Conservation (phyloP, 352 stramenopile species). For the Sclerospora graminicola region DNA sequence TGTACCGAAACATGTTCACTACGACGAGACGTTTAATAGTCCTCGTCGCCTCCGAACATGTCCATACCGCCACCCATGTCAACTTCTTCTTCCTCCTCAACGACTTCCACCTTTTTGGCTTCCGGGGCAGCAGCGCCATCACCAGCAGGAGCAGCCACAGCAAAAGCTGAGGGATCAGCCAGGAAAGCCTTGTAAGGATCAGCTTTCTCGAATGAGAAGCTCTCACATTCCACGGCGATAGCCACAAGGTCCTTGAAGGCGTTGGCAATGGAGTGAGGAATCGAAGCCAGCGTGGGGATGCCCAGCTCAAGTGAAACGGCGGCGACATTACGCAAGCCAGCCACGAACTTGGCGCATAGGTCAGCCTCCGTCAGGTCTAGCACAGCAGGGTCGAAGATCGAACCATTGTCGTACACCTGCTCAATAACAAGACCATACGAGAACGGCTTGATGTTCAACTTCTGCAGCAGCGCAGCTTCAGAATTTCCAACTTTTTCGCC, state of each 20-base stretch:
- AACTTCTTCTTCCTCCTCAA: constrained; percentile 72
- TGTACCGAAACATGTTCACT: neutral
- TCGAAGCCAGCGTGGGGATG: constrained; percentile 95
- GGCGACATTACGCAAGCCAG: constrained; percentile 90
- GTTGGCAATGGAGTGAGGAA: constrained; percentile 98
- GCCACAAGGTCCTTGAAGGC: constrained; percentile 97
- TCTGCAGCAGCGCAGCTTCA: constrained; percentile 97
- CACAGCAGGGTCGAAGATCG: constrained; percentile 97
- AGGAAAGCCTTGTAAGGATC: constrained; percentile 96
- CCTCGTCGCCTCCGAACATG: constrained; percentile 68
- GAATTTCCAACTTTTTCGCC: constrained; percentile 97
- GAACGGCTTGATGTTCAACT: constrained; percentile 99
- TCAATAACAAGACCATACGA: constrained; percentile 97
- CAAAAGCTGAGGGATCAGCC: constrained; percentile 91
- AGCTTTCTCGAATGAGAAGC: constrained; percentile 97
- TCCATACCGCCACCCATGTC: constrained; percentile 83
- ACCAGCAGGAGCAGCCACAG: constrained; percentile 75
- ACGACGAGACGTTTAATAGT: constrained; percentile 43
- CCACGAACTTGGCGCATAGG: constrained; percentile 93
- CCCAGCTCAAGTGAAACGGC: constrained; percentile 92
- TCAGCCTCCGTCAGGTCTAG: constrained; percentile 98
- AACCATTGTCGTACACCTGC: constrained; percentile 98
- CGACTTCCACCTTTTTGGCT: constrained; percentile 50
- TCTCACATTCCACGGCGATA: constrained; percentile 91
- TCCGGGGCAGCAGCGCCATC: constrained; percentile 54